Evolutionary conservation across 1,139 yeast species (phyloP), one percentile per base, ranked within the genome.

Genomic region (Protomyces lactucae-debilis): DNA sequence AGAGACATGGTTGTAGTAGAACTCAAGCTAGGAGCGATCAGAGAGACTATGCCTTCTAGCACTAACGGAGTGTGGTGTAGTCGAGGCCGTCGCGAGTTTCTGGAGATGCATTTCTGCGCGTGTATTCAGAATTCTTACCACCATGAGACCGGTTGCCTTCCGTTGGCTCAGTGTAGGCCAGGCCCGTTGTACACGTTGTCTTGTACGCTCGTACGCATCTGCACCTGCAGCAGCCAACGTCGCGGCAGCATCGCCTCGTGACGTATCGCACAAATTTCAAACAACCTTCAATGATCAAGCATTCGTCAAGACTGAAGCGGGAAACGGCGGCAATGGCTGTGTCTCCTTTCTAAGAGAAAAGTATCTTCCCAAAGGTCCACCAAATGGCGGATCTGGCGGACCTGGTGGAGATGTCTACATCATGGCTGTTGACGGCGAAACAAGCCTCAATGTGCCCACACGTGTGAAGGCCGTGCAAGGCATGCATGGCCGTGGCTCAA

Each of bases 361-460:
- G 1, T 88, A 91, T 61, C 78, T 89, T 53, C 81, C 96, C 0
- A 80, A 82, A 21, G 99, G 99, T 0, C 98, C 99, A 0, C 96
- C 99, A 0, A 96, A 92, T 74, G 99, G 99, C 28, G 99, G 99
- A 16, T 98, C 93, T 75, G 99, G 99, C 28, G 99, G 99, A 4
- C 78, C 80, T 67, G 99, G 99, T 12, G 99, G 99, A 1, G 82
- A 87, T 64, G 82, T 93, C 2, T 92, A 86, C 72, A 82, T 93
- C 3, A 88, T 85, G 73, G 96, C 96, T 1, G 85, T 86, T 1
- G 84, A 83, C 54, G 88, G 87, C 16, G 82, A 85, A 46, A 70
- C 73, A 43, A 85, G 93, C 0, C 76, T 93, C 67, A 83, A 85
- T 69, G 72, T 93, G 28, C 82, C 82, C 68, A 82, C 86, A 54